Conservation (phyloP, 2,329 filamentous ascomycete genomes). For the Hypoxylon sp. region DNA sequence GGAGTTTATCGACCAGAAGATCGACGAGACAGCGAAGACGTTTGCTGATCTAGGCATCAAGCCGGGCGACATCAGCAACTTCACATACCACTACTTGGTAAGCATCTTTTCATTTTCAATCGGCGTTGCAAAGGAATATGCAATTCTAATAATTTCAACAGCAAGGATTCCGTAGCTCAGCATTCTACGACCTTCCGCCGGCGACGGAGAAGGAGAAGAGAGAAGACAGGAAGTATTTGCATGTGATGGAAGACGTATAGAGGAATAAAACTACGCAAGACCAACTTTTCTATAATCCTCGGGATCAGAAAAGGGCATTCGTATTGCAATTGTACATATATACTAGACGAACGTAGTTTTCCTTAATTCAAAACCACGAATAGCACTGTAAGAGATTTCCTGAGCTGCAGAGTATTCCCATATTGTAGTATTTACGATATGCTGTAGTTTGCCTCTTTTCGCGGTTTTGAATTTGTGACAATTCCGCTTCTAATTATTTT, state of each 20-base stretch:
- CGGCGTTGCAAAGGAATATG: slow-evolving; percentile 47
- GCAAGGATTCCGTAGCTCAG: slow-evolving; percentile 91
- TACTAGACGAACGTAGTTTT: slow-evolving; percentile 52
- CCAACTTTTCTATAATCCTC: slow-evolving; percentile 36
- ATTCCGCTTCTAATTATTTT: slow-evolving; percentile 21
- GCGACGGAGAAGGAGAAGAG: slow-evolving; percentile 94
- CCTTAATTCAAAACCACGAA: slow-evolving; percentile 43
- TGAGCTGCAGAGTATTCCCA: not conserved
- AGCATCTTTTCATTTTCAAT: slow-evolving; percentile 55
- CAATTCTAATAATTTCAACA: slow-evolving; percentile 59
- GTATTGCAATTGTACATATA: slow-evolving; percentile 58
- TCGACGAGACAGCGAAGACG: slow-evolving; percentile 93
- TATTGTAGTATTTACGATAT: slow-evolving; percentile 8
- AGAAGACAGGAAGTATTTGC: slow-evolving; percentile 97
- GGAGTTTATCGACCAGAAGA: slow-evolving; percentile 92
- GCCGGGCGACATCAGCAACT: slow-evolving; percentile 85
- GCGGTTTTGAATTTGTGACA: not conserved
- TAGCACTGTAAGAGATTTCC: slow-evolving; percentile 25
- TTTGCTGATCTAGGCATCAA: slow-evolving; percentile 94
- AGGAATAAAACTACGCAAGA: slow-evolving; percentile 49
- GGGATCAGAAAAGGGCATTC: slow-evolving; percentile 31
- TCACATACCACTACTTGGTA: slow-evolving; percentile 95
- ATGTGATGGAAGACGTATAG: slow-evolving; percentile 90
- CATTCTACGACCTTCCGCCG: slow-evolving; percentile 93
- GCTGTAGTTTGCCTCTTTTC: slow-evolving; percentile 18